A percentile compares a stretch with the other conserved stretches of the same genome.
Conservation (phyloP, 768 basidiomycete species). For the Chalciporus chontae region DNA sequence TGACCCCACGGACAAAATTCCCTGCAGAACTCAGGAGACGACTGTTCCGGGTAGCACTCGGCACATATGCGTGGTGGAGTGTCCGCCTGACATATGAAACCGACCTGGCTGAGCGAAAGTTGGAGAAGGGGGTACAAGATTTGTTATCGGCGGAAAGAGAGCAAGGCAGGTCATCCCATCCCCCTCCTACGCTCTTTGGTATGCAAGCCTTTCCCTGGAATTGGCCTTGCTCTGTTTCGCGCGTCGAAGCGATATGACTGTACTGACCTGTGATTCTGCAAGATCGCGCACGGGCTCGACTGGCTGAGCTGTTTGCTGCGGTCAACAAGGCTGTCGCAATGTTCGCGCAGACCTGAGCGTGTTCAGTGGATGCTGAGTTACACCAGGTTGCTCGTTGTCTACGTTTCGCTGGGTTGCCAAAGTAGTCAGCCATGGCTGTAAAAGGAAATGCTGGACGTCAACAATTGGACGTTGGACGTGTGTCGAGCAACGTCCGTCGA, state of each 20-base stretch:
- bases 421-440: conserved; percentile 7
- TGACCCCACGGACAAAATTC: neutral
- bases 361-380: neutral
- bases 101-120: conserved; percentile 5
- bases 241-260: neutral
- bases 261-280: conserved; percentile 16
- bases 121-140: conserved; percentile 14
- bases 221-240: conserved; percentile 2
- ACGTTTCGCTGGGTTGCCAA: neutral
- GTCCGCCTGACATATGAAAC: conserved; percentile 22
- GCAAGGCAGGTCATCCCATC: conserved; percentile 34
- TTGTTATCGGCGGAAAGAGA: conserved; percentile 22
- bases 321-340: conserved; percentile 25
- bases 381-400: neutral
- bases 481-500: conserved; percentile 10
- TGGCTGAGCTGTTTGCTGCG: conserved; percentile 26
- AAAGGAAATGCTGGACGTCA: conserved; percentile 26
- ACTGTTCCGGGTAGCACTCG: conserved; percentile 12
- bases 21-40: conserved; percentile 22
- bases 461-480: conserved; percentile 10
- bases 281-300: conserved; percentile 22
- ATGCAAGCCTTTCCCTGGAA: conserved; percentile 11
- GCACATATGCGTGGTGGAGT: conserved; percentile 25
- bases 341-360: conserved; percentile 16
- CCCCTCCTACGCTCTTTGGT: conserved; percentile 19